Conservation (phyloP, 164 flowering plant species). For the Protea cynaroides region DNA sequence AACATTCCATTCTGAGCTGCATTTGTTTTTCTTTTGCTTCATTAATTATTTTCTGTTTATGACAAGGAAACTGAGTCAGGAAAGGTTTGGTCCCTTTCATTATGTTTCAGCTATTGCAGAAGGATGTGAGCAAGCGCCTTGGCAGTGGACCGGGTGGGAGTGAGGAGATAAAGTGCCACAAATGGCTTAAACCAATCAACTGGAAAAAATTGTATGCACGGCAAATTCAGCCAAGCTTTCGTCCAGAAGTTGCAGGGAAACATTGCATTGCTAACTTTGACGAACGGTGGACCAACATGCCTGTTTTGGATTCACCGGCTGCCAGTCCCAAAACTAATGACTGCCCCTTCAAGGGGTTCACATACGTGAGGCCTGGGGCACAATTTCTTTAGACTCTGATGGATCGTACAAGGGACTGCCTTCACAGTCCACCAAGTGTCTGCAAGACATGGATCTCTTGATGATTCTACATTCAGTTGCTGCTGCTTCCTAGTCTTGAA, state of each 20-base stretch:
- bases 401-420: conserved; percentile 16
- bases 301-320: conserved; percentile 67
- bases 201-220: conserved; percentile 82
- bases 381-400: conserved; percentile 23
- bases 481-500: too few relatives aligned
- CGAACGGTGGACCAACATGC: conserved; percentile 76
- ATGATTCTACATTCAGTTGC: too few relatives aligned
- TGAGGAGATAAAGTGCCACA: conserved; percentile 34
- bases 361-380: conserved; percentile 55
- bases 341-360: conserved; percentile 52
- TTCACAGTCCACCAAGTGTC: too few relatives aligned
- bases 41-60: too few relatives aligned
- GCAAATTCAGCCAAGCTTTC: conserved; percentile 68
- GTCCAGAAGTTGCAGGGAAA: conserved; percentile 70
- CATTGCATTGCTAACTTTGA: conserved; percentile 84
- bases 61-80: not conserved
- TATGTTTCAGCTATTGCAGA: conserved; percentile 58
- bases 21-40: not conserved
- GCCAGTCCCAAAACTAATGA: conserved; percentile 53
- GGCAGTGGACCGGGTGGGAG: conserved; percentile 51
- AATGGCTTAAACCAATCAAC: conserved; percentile 82
- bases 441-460: not conserved
- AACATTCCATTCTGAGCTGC: not conserved
- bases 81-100: not conserved
- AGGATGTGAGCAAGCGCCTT: conserved; percentile 68